phyloP scores from a whole-genome alignment of 2,329 filamentous ascomycete genomes.

The Lachnellula arida region DNA sequence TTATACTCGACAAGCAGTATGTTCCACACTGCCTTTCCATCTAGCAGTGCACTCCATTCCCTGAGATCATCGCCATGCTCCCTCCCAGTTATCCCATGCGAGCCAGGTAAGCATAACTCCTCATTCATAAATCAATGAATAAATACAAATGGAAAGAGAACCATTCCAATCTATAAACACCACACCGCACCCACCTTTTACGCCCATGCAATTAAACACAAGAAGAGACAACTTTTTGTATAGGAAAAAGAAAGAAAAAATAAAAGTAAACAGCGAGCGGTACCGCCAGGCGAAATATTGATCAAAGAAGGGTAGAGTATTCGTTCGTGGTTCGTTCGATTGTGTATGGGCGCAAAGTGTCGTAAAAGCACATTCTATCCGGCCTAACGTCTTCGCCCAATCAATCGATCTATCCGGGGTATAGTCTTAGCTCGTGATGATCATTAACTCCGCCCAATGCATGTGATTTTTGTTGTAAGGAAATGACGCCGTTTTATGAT shows the following conservation, averaged over 20 bases:
- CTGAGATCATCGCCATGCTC: neutral
- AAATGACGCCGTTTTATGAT: constrained; percentile 16
- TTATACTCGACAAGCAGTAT: neutral
- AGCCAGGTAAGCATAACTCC: neutral
- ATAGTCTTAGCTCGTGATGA: constrained; percentile 26
- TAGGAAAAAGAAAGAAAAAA: neutral
- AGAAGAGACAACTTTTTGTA: neutral
- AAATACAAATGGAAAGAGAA: constrained; percentile 1
- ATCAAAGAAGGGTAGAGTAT: constrained; percentile 8
- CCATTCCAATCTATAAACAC: constrained; percentile 5
- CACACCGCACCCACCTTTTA: neutral
- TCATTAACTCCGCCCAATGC: constrained; percentile 28
- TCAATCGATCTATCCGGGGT: constrained; percentile 28
- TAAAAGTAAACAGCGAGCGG: constrained; percentile 2
- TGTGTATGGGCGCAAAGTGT: constrained; percentile 3
- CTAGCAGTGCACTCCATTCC: neutral
- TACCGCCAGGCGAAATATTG: constrained; percentile 12
- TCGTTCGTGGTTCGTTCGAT: constrained; percentile 4
- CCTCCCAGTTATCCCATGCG: neutral
- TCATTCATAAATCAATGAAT: neutral
- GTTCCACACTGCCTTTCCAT: neutral
- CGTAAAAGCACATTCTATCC: constrained; percentile 18
- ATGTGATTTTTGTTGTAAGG: constrained; percentile 13
- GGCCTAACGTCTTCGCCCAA: constrained; percentile 21
- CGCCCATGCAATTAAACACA: neutral